Conservation (phyloP, 2,329 filamentous ascomycete genomes). For the Aspergillus sp. region DNA sequence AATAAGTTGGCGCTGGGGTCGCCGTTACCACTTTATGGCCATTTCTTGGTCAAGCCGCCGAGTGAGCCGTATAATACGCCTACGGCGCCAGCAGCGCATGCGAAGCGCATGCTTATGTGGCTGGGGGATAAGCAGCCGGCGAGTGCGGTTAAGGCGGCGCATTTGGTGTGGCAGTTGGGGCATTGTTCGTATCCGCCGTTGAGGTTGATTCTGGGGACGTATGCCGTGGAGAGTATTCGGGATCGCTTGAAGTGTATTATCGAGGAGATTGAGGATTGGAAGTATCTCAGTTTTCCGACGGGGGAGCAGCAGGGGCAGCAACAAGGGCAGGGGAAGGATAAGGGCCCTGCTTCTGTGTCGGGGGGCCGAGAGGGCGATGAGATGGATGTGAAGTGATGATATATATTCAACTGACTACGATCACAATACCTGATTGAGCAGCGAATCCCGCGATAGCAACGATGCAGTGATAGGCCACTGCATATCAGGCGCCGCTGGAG, state of each 20-base stretch:
- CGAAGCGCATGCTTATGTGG: constrained; percentile 91
- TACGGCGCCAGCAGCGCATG: constrained; percentile 82
- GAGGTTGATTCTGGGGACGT: constrained; percentile 82
- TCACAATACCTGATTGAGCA: too few species aligned
- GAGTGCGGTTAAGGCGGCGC: constrained; percentile 87
- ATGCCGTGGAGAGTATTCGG: constrained; percentile 92
- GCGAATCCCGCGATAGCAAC: too few species aligned
- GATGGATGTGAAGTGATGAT: not conserved
- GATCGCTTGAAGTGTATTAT: constrained; percentile 87
- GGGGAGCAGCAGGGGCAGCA: constrained; percentile 30
- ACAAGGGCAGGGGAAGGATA: not conserved
- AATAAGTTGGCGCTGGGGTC: constrained; percentile 38
- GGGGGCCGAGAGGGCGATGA: not conserved
- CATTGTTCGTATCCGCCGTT: constrained; percentile 94
- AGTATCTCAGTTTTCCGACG: constrained; percentile 71
- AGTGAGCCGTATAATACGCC: constrained; percentile 77
- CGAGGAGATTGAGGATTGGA: constrained; percentile 94
- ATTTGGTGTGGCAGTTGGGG: constrained; percentile 90
- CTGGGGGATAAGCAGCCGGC: constrained; percentile 88
- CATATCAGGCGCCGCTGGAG: too few species aligned
- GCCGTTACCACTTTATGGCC: constrained; percentile 78
- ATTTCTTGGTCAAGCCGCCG: constrained; percentile 85
- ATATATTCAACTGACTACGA: too few species aligned
- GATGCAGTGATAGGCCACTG: too few species aligned
- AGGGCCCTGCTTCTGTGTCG: not conserved